Evolutionary conservation across 352 stramenopile species (phyloP).

Genomic region (Phytopythium boreale): DNA sequence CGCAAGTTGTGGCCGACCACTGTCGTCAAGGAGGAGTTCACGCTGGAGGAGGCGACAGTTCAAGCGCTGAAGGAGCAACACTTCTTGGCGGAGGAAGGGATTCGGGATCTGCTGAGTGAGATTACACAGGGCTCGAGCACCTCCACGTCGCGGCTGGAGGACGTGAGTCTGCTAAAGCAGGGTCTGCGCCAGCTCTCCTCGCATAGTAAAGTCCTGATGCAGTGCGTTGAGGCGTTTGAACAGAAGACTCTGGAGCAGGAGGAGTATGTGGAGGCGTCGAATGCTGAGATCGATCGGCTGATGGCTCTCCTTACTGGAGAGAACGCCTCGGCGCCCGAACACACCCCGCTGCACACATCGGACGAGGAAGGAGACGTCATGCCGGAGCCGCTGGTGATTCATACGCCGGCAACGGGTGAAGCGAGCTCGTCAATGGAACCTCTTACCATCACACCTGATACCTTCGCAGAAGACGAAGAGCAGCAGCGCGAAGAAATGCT

Average conservation of each 20-base stretch:
- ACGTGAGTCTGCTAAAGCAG: slow-evolving; percentile 50
- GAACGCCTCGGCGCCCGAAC: slow-evolving; percentile 12
- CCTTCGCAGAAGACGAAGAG: slow-evolving; percentile 25
- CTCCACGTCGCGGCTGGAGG: slow-evolving; percentile 35
- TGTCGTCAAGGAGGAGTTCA: slow-evolving; percentile 41
- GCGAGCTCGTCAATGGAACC: not conserved
- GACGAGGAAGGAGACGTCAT: slow-evolving; percentile 1
- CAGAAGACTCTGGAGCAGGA: slow-evolving; percentile 38
- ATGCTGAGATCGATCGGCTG: slow-evolving; percentile 44
- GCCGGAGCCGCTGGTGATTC: slow-evolving; percentile 3
- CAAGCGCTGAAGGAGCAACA: slow-evolving; percentile 71
- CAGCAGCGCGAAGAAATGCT: slow-evolving; percentile 33
- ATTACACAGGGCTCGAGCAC: slow-evolving; percentile 18
- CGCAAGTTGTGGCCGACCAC: slow-evolving; percentile 41
- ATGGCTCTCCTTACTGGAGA: slow-evolving; percentile 29
- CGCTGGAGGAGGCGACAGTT: slow-evolving; percentile 34
- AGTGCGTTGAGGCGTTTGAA: slow-evolving; percentile 45
- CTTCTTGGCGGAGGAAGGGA: slow-evolving; percentile 50
- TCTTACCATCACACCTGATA: not conserved
- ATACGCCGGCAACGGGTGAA: slow-evolving; percentile 3
- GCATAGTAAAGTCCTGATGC: slow-evolving; percentile 50
- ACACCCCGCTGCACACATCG: slow-evolving; percentile 2
- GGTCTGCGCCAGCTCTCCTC: slow-evolving; percentile 34
- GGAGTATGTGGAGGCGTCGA: slow-evolving; percentile 35
- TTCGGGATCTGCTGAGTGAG: slow-evolving; percentile 59